Evolutionary conservation across 345 rosid genomes (phyloP), one percentile per base, ranked within the genome.

Genomic region (Dipteronia sinensis): DNA sequence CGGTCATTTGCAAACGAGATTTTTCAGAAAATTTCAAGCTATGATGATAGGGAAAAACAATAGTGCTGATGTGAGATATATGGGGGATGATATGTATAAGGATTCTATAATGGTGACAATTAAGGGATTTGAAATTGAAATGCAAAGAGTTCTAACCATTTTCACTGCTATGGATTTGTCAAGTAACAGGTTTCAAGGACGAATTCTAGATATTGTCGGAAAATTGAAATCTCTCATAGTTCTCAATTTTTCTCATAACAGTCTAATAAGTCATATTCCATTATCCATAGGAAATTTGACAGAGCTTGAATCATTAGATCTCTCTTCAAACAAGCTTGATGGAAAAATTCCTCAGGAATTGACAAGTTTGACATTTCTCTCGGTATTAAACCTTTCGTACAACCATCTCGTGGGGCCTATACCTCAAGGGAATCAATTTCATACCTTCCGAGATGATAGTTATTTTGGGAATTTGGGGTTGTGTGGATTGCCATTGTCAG

Each of bases 81-180:
- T 53, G 23, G 20, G 29, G 6, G 16, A n/a, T 23, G 4, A 9
- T 2, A 38, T 12, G 20, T 25, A 22, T 4, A 1, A 27, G 6
- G 51, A 27, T 15, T 11, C 75, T 0, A 23, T 69, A 27, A 53
- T 17, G 9, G 49, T 80, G 20, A 67, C 56, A 1, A 72, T 71
- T 29, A 81, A 76, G 58, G 83, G 83, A 25, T 1, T 5, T 20
- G 2, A 19, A 4, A 9, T 55, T 13, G 6, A 12, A 16, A 0
- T 58, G 12, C 29, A 4, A 49, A 66, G 15, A 67, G 59, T 76
- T 19, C 22, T 61, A 2, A 40, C 20, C 1, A 13, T 59, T 40
- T 56, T 80, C 17, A 25, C 47, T 0, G 34, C 72, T 1, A 38
- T 72, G 19, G 75, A 81, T 68, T 72, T 81, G 34, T 77, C 78